Evolutionary conservation across 768 basidiomycete genomes (phyloP).

Genomic region (Tricholoma hemisulphureum): DNA sequence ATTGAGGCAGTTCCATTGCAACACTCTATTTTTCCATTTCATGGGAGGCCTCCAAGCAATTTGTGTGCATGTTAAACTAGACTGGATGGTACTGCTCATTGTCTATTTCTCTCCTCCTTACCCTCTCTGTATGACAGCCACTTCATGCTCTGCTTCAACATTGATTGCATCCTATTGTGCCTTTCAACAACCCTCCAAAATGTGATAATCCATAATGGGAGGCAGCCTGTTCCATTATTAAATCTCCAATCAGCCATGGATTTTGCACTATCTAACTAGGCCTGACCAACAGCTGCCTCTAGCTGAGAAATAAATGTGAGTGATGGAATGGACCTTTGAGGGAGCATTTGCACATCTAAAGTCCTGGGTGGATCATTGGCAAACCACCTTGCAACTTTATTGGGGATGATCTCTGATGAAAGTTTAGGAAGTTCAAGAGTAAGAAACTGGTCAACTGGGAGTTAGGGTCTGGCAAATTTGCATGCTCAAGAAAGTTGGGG

Average conservation of each 20-base stretch:
- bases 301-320: neutral
- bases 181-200: neutral
- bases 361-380: constrained; percentile 1
- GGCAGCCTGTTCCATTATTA: neutral
- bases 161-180: neutral
- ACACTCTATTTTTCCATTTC: constrained; percentile 2
- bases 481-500: too few species aligned
- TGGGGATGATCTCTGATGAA: neutral
- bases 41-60: neutral
- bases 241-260: neutral
- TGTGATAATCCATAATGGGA: neutral
- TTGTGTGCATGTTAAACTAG: neutral
- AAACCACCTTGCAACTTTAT: too few species aligned
- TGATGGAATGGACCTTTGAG: constrained; percentile 1
- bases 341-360: neutral
- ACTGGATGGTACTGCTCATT: neutral
- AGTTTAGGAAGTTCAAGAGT: too few species aligned
- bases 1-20: neutral
- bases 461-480: too few species aligned
- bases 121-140: constrained; percentile 6
- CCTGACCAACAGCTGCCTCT: neutral
- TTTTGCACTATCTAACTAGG: constrained; percentile 4
- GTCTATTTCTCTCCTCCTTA: neutral
- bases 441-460: too few species aligned
- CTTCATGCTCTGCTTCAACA: constrained; percentile 9